Percentiles rank a stretch among this genome's conserved stretches.
Conservation (phyloP, 306 rosid species). For the Rosa multiflora region DNA sequence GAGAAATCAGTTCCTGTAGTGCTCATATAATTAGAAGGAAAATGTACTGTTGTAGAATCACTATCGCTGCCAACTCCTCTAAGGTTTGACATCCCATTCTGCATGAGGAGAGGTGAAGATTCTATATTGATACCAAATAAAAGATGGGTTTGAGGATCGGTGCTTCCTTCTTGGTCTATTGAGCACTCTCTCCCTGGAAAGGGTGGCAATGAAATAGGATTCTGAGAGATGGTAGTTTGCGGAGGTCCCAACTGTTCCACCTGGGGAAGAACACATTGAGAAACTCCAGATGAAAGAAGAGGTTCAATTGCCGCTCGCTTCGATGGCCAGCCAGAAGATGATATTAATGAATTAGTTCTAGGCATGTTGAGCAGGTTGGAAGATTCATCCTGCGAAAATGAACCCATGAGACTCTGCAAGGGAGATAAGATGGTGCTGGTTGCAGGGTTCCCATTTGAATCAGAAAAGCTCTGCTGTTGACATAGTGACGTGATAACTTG, state of each 20-base stretch:
- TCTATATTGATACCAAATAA: slow-evolving; percentile 92
- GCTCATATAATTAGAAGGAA: slow-evolving; percentile 70
- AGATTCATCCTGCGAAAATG: slow-evolving; percentile 74
- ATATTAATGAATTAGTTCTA: slow-evolving; percentile 55
- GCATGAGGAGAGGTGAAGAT: slow-evolving; percentile 76
- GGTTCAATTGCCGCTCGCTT: slow-evolving; percentile 88
- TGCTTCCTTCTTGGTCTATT: slow-evolving; percentile 74
- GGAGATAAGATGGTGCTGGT: slow-evolving; percentile 68
- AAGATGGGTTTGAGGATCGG: slow-evolving; percentile 83
- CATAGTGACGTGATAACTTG: slow-evolving; percentile 64
- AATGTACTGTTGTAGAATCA: slow-evolving; percentile 53
- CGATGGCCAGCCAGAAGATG: slow-evolving; percentile 70
- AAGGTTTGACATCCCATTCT: slow-evolving; percentile 69
- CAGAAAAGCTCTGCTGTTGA: slow-evolving; percentile 79
- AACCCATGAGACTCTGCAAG: slow-evolving; percentile 71
- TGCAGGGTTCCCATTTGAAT: slow-evolving; percentile 63
- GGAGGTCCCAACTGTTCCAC: slow-evolving; percentile 68
- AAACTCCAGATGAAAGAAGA: slow-evolving; percentile 62
- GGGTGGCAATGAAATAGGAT: slow-evolving; percentile 75
- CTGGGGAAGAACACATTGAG: slow-evolving; percentile 71
- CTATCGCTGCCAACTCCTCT: slow-evolving; percentile 59
- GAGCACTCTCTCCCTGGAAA: slow-evolving; percentile 95
- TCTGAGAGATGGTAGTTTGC: slow-evolving; percentile 49
- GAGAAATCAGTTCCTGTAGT: slow-evolving; percentile 56
- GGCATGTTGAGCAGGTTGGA: slow-evolving; percentile 65